Evolutionary conservation across 306 rosid genomes (phyloP).

Genomic region (Vigna trinervia): DNA sequence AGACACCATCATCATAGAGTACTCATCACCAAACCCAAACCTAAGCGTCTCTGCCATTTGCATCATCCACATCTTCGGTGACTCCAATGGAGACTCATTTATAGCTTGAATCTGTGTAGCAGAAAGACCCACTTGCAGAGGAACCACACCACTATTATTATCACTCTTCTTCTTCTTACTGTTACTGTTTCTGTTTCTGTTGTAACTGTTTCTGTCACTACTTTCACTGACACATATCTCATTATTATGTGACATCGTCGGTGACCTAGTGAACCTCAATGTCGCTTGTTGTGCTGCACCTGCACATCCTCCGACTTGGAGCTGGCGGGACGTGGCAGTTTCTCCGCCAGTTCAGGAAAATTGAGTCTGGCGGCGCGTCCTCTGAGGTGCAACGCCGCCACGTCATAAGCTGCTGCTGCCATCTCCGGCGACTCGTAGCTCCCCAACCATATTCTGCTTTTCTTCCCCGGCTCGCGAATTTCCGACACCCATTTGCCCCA

Average conservation of each 20-base stretch:
- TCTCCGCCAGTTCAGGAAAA: slow-evolving; percentile 64
- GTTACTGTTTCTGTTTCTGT: too few relatives aligned
- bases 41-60: slow-evolving; percentile 61
- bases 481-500: slow-evolving; percentile 99
- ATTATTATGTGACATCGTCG: not conserved
- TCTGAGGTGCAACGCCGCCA: slow-evolving; percentile 73
- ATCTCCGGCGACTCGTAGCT: slow-evolving; percentile 76
- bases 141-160: slow-evolving; percentile 1
- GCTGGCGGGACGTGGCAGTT: slow-evolving; percentile 62
- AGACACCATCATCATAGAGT: slow-evolving; percentile 38
- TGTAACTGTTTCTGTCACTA: too few relatives aligned
- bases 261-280: slow-evolving; percentile 38
- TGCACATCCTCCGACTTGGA: slow-evolving; percentile 65
- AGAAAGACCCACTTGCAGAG: slow-evolving; percentile 66
- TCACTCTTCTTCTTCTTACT: too few relatives aligned
- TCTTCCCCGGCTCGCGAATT: slow-evolving; percentile 85
- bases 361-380: slow-evolving; percentile 66
- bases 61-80: slow-evolving; percentile 95
- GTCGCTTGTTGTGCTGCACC: slow-evolving; percentile 86
- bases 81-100: slow-evolving; percentile 85
- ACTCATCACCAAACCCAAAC: slow-evolving; percentile 47
- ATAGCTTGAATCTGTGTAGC: slow-evolving; percentile 84
- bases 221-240: not conserved
- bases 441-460: slow-evolving; percentile 87
- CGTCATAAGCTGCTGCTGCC: slow-evolving; percentile 95